phyloP scores from a whole-genome alignment of 2,329 filamentous ascomycete genomes.

The Trichoderma brevicompactum region DNA sequence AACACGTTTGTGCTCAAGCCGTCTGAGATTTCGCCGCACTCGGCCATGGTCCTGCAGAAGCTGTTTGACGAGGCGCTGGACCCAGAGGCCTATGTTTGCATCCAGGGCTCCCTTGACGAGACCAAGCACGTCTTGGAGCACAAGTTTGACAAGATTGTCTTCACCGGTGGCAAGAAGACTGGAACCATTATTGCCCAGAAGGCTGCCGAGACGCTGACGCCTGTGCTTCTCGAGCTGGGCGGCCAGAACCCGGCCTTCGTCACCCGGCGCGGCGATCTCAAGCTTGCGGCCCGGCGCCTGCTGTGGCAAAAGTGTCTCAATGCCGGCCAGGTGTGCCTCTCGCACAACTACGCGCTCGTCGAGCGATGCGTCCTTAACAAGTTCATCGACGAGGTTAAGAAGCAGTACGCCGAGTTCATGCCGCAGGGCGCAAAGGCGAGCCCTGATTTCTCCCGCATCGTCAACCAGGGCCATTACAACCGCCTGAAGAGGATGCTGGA shows the following conservation, averaged over 20 bases:
- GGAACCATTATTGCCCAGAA: conserved; percentile 89
- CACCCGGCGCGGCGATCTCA: conserved; percentile 78
- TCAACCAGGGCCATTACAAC: conserved; percentile 78
- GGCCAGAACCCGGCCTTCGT: conserved; percentile 91
- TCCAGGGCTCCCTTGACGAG: conserved; percentile 83
- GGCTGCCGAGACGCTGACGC: conserved; percentile 85
- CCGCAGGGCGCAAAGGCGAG: conserved; percentile 80
- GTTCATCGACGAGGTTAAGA: conserved; percentile 76
- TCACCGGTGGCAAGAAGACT: conserved; percentile 79
- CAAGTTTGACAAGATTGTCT: conserved; percentile 98
- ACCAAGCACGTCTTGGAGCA: conserved; percentile 80
- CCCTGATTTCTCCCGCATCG: conserved; percentile 76
- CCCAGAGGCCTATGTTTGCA: conserved; percentile 71
- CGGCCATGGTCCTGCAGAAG: conserved; percentile 78
- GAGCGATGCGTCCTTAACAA: conserved; percentile 72
- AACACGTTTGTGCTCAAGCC: conserved; percentile 92
- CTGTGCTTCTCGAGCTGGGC: conserved; percentile 86
- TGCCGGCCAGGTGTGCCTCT: conserved; percentile 89
- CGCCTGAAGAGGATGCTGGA: conserved; percentile 93
- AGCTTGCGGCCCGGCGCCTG: conserved; percentile 79
- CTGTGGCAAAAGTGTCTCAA: conserved; percentile 89
- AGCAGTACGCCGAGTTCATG: conserved; percentile 75
- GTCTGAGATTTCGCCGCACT: conserved; percentile 77
- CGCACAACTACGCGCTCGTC: conserved; percentile 88
- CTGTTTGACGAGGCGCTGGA: conserved; percentile 79